Base-by-base conservation (phyloP, 148 eudicot genomes). In the Amaranthus hypochondriacus region DNA sequence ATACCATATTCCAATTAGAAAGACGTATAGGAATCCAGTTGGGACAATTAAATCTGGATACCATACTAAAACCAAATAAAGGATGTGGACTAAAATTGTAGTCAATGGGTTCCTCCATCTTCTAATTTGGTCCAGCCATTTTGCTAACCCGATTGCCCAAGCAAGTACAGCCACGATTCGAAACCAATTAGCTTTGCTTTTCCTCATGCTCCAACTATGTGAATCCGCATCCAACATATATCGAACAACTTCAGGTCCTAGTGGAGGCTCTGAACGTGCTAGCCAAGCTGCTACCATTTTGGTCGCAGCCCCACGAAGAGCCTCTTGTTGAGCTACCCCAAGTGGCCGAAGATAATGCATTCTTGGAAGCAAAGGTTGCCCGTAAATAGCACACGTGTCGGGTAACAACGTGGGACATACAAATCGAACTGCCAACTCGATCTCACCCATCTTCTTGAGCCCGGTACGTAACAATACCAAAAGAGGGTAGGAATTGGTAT, bases 261-360 rank as follows among this genome's bases (percentile, higher is more conserved):
- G 73, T 2, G 97, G 94, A 0, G 99, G 99, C 87, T 95, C 99
- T 0, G 99, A 84, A 66, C 99, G 79, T 0, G 88, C 85, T 28
- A 95, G 75, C 97, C 97, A 95, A 0, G 82, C 87, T 5, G 96
- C 97, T 43, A 95, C 99, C 96, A 90, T 92, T 48, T 82, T 87
- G 0, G 90, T 89, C n/a, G 99, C 97, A 0, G 87, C 89, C 47
- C 86, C 87, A 1, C 99, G 93, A 28, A 95, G 72, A 5, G 91
- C 94, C 82, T 95, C 99, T 62, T 95, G 99, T 50, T 95, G 99
- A 7, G 96, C 89, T 73, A 95, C 91, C 44, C 97, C 99, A 0
- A 95, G 87, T 0, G 99, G 99, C 1, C 94, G 90, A 10, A 95
- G 87, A 65, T 95, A 95, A 83, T 95, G 99, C 97, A 95, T 92